Evolutionary conservation across 2,329 filamentous ascomycete species (phyloP).

Genomic region (Cladorrhinum sp.): DNA sequence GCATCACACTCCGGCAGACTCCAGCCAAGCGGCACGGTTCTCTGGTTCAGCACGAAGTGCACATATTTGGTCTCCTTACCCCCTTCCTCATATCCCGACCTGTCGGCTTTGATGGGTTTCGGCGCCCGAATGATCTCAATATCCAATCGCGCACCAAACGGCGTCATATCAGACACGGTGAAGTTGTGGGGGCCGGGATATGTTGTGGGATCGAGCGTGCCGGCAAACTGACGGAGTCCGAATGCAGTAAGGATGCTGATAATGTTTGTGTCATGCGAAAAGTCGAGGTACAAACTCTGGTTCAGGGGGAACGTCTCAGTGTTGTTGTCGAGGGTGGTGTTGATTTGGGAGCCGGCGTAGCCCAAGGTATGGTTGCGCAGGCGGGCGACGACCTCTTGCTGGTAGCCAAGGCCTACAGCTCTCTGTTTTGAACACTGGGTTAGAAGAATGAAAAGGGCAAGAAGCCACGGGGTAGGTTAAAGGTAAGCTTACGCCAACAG

Average conservation of each 20-base stretch:
- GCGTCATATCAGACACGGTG: constrained; percentile 64
- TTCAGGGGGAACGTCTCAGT: constrained; percentile 68
- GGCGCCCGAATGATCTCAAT: constrained; percentile 72
- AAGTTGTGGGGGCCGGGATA: constrained; percentile 60
- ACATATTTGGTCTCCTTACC: constrained; percentile 62
- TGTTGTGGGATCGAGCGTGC: constrained; percentile 52
- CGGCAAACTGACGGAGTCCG: constrained; percentile 66
- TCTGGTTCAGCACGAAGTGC: constrained; percentile 71
- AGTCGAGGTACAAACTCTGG: constrained; percentile 73
- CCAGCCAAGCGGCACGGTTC: constrained; percentile 65
- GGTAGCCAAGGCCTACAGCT: constrained; percentile 70
- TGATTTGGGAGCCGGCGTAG: constrained; percentile 59
- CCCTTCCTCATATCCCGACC: constrained; percentile 49
- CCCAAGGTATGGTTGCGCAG: constrained; percentile 63
- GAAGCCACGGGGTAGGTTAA: neutral
- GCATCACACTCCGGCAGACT: constrained; percentile 64
- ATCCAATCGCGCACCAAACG: constrained; percentile 69
- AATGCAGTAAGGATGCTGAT: constrained; percentile 68
- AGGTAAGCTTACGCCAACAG: constrained; percentile 50
- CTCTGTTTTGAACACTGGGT: constrained; percentile 39
- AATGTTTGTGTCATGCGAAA: constrained; percentile 75
- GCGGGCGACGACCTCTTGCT: constrained; percentile 69
- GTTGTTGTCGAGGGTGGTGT: constrained; percentile 68
- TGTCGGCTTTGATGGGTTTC: constrained; percentile 55
- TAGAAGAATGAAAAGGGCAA: neutral